Base-by-base conservation (phyloP, 495 filamentous ascomycete genomes). In the Aspergillus homomorphus region DNA sequence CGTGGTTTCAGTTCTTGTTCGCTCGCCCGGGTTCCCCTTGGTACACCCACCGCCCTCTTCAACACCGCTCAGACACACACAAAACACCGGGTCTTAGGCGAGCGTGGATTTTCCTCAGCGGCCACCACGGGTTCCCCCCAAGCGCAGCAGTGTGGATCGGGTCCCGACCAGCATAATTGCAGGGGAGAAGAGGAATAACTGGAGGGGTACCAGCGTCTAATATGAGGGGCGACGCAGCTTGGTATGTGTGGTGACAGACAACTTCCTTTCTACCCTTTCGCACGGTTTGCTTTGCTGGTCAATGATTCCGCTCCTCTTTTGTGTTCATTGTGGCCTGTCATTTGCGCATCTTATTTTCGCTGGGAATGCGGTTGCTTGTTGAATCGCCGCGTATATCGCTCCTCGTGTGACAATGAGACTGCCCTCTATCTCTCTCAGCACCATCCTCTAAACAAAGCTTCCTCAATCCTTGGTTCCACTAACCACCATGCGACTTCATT, bases 201-300 rank as follows among this genome's bases (percentile, higher is more conserved):
- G 22, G 56, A 41, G 53, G 57, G 56, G 23, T 43, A 24, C 51
- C 30, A 53, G 33, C 24, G 53, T 38, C n/a, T 53, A 63, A 50
- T 56, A 66, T 61, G 57, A 63, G 61, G 57, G 61, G 60, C 49
- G 51, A 44, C 52, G 56, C 57, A 44, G 45, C 43, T 52, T 63
- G 60, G 63, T 66, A 66, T 48, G 63, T 52, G 63, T 66, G 59
- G 38, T 56, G 55, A 54, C 53, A 20, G 48, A 53, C 53, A 20
- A 30, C 41, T 53, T 56, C 48, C 26, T 52, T 42, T 53, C 49
- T 46, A 46, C 14, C 48, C 33, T 38, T 38, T 38, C 33, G 33
- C 33, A 12, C 33, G 33, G 33, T 14, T 38, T 38, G 33, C 10
- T 12, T 12, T 38, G 33, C 33, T 38, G 33, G 6, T 38, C 33